A percentile compares a stretch with the other conserved stretches of the same genome.
These are phyloP conservation scores for Kalmusia sp. DNA, from an alignment of 2,329 filamentous ascomycete species.

Conservation along the genomic window DNA sequence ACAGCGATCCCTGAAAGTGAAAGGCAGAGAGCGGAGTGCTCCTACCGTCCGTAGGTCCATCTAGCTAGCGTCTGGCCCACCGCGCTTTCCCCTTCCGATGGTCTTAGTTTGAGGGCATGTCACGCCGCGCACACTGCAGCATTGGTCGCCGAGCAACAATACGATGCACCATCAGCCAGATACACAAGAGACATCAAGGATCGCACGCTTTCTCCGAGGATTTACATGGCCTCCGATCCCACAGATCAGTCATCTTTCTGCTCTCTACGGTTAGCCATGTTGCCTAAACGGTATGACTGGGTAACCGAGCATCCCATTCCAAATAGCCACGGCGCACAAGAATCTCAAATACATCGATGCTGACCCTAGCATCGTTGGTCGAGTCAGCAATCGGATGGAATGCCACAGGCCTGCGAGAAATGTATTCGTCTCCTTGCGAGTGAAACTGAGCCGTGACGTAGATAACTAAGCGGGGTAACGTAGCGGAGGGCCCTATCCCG, in stretches of 20 bases:
- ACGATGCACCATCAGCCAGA: background rate
- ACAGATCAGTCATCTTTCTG: too few relatives aligned
- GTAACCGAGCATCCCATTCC: background rate
- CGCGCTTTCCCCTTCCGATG: background rate
- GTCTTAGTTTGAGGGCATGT: background rate
- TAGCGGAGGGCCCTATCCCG: too few relatives aligned
- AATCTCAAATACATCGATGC: background rate
- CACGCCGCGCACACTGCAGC: background rate
- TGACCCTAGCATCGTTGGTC: background rate
- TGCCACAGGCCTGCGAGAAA: too few relatives aligned
- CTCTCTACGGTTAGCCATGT: too few relatives aligned
- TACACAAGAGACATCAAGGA: too few relatives aligned
- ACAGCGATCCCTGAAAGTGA: background rate
- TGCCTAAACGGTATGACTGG: background rate
- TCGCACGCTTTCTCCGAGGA: too few relatives aligned
- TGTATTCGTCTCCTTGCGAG: too few relatives aligned
- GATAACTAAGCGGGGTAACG: too few relatives aligned
- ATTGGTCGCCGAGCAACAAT: background rate
- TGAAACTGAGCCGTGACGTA: too few relatives aligned
- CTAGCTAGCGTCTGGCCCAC: slow-evolving; percentile 3
- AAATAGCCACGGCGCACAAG: too few relatives aligned
- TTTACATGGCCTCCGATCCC: too few relatives aligned
- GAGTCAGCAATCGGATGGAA: background rate
- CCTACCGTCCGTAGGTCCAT: background rate
- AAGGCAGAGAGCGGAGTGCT: background rate